phyloP scores from a whole-genome alignment of 2,329 filamentous ascomycete species.

The Neonectria faginata region DNA sequence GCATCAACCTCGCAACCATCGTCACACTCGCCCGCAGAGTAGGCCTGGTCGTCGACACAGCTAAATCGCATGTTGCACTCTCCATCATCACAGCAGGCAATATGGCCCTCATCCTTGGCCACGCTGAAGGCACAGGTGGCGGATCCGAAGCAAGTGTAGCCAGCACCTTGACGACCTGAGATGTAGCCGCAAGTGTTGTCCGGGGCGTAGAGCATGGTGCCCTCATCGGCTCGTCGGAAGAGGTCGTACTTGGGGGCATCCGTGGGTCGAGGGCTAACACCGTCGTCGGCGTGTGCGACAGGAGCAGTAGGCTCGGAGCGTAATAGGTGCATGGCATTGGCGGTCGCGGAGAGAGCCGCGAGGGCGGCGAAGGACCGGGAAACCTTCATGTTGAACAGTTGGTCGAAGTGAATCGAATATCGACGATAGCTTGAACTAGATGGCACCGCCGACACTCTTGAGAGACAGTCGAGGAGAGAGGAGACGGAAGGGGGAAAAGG shows the following conservation, averaged over 20 bases:
- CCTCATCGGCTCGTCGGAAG: constrained; percentile 46
- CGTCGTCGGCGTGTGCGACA: constrained; percentile 50
- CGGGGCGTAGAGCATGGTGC: constrained; percentile 57
- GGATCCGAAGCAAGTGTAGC: constrained; percentile 53
- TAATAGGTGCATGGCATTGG: constrained; percentile 46
- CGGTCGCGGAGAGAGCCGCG: constrained; percentile 48
- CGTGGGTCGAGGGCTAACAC: constrained; percentile 57
- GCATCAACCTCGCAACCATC: constrained; percentile 55
- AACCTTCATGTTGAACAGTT: constrained; percentile 39
- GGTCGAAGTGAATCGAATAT: background rate
- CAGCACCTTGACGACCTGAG: constrained; percentile 53
- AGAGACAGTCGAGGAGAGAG: constrained; percentile 22
- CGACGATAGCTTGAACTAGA: constrained; percentile 3
- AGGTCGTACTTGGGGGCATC: constrained; percentile 52
- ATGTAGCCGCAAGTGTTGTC: constrained; percentile 66
- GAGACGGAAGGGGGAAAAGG: constrained; percentile 4
- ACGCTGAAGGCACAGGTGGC: constrained; percentile 57
- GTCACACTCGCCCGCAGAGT: constrained; percentile 54
- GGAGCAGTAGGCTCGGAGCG: constrained; percentile 51
- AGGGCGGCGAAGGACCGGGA: constrained; percentile 33
- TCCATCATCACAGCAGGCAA: constrained; percentile 56
- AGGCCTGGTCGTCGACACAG: constrained; percentile 55
- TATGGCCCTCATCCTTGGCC: constrained; percentile 49
- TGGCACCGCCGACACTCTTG: constrained; percentile 8
- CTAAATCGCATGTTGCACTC: constrained; percentile 51